Base-by-base conservation (phyloP, 176 grass and related monocot species). In the Aegilops tauschii region DNA sequence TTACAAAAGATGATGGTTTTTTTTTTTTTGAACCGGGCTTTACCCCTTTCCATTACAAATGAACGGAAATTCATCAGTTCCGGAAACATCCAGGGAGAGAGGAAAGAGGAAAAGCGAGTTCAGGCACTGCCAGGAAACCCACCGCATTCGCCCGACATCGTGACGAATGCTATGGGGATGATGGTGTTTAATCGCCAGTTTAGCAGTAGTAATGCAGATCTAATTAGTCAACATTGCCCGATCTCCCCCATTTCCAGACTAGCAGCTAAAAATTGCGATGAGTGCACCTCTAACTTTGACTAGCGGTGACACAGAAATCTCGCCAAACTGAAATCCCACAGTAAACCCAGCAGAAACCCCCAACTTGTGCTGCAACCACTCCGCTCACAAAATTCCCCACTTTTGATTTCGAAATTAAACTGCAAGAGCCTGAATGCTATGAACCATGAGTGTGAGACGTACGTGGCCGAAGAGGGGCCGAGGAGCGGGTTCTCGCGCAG, bases 401-500 rank as follows among this genome's bases (percentile, higher is more conserved):
- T 6, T 69, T 29, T 61, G 14, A 61, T 49, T 73, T 36, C 77
- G 0, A 65, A n/a, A 73, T 70, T 54, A 7, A 18, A 54, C 50
- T 54, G 50, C 2, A 54, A 18, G 45, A 49, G 45, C 45, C 45
- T 49, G 45, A 14, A 45, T 42, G 36, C 36, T 50, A 52, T 52
- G 5, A 52, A 52, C 1, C 49, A 17, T 17, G 49, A 17, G 49
- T 52, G 50, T 54, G 50, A 36, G 62, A 82, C 86, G 74, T 88
- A 98, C 93, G 96, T 95, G 82, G 92, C 91, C 52, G 92, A 77
- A 29, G 96, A 98, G 0, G 93, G 96, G 23, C 96, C 96, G 40
- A 98, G 86, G 70, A 98, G 90, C 7, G 96, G 96, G 30, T 98
- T 98, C 86, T 98, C 92, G 6, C 71, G 92, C 21, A 94, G 74